Evolutionary conservation across 805 yeast species (phyloP), one percentile per base, ranked within the genome.

Genomic region (Yamadazyma paraphyllophila): DNA sequence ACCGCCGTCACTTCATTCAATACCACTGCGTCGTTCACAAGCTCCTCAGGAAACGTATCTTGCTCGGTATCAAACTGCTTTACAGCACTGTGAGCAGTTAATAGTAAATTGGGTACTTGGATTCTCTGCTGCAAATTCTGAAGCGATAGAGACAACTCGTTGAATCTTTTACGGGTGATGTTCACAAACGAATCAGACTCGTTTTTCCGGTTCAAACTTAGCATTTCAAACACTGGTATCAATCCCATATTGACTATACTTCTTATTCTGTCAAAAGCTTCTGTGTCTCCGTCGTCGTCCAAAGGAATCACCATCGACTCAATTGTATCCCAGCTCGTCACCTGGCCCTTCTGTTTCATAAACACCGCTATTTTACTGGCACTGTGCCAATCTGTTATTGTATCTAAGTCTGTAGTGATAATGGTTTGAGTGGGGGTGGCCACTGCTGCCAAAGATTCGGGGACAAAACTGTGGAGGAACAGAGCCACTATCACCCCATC

Each of bases 1-100:
- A 73, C 71, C 2, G 73, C 62, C 44, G 94, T 95, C n/a, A 89
- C 63, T 38, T 71, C 72, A 55, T 91, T 91, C 36, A 91, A 66
- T 47, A 83, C 75, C 0, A 61, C 55, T 0, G 85, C 62, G 53
- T 87, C 89, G 1, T 65, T 52, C 0, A 79, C 53, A 4, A 73
- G 53, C 0, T 61, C 62, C 1, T 68, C 60, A 2, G 77, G 58
- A 3, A 74, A 71, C 0, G 63, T 60, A 38, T 62, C 69, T 8
- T 29, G 37, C 25, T 50, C 50, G 33, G 37, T 12, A 34, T 39
- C 50, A 13, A 50, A 44, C 14, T 47, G 43, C 26, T 49, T 49
- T 3, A 88, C 64, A 6, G 59, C 57, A 0, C 82, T 79, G 55
- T 86, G 89, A 2, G 78, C 67, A 0, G 76, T 56, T 1, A 74